Percentiles rank a stretch among this genome's conserved stretches.
Evolutionary conservation across 192 early-diverging fungal species (phyloP).

Genomic region (Backusella tarrabulga): DNA sequence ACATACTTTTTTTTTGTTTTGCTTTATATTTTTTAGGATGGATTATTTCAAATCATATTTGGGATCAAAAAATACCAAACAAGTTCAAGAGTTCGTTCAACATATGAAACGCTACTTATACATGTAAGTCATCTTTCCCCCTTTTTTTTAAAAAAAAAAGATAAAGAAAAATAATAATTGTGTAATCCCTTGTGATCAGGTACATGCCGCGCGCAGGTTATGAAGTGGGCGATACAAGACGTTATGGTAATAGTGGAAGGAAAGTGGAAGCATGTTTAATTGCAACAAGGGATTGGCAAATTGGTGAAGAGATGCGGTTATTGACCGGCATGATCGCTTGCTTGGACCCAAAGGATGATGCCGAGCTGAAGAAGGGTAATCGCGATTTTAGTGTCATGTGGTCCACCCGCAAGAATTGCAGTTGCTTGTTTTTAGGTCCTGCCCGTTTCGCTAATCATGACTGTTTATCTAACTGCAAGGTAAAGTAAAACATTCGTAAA

Average conservation of each 20-base stretch:
- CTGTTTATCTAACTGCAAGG: slow-evolving; percentile 52
- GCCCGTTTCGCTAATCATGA: slow-evolving; percentile 68
- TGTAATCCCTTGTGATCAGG: slow-evolving; percentile 24
- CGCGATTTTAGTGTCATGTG: slow-evolving; percentile 53
- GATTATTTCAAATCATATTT: slow-evolving; percentile 37
- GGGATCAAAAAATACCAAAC: slow-evolving; percentile 26
- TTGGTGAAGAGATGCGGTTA: slow-evolving; percentile 47
- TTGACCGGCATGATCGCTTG: slow-evolving; percentile 56
- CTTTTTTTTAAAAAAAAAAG: neutral
- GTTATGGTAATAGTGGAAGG: slow-evolving; percentile 41
- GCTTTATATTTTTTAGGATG: slow-evolving; percentile 25
- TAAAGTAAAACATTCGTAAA: neutral
- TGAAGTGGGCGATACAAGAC: slow-evolving; percentile 54
- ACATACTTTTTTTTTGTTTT: no score
- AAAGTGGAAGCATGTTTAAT: slow-evolving; percentile 55
- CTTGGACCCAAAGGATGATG: slow-evolving; percentile 52
- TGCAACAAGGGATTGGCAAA: slow-evolving; percentile 45
- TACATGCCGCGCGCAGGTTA: slow-evolving; percentile 54
- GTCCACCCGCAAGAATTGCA: slow-evolving; percentile 44
- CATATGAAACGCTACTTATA: slow-evolving; percentile 41
- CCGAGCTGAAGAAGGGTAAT: slow-evolving; percentile 42
- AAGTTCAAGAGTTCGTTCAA: slow-evolving; percentile 39
- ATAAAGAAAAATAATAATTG: slow-evolving; percentile 9
- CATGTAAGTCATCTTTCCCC: slow-evolving; percentile 24
- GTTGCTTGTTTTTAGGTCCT: slow-evolving; percentile 60